A percentile compares a stretch with the other conserved stretches of the same genome.
phyloP scores from a whole-genome alignment of 495 filamentous ascomycete genomes.

The Penicillium manginii region DNA sequence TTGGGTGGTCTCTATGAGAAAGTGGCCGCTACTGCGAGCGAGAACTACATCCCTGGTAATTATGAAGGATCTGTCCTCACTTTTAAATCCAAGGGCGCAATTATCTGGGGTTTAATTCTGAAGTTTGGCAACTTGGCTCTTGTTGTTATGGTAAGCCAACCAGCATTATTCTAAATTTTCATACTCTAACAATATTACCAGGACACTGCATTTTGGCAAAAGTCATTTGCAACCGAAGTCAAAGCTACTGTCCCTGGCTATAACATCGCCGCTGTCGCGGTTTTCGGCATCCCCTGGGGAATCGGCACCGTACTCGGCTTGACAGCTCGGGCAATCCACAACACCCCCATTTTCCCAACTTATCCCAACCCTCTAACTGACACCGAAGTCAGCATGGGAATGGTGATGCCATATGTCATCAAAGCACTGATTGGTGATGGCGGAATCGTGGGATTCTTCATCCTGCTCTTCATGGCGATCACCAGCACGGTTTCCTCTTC shows the following conservation, averaged over 20 bases:
- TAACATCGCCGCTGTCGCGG: slow-evolving; percentile 46
- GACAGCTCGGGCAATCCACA: slow-evolving; percentile 48
- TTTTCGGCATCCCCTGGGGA: slow-evolving; percentile 55
- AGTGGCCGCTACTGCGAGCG: slow-evolving; percentile 31
- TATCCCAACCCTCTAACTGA: slow-evolving; percentile 50
- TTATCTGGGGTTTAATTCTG: slow-evolving; percentile 51
- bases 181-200: slow-evolving; percentile 8
- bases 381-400: slow-evolving; percentile 46
- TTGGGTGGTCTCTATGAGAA: slow-evolving; percentile 44
- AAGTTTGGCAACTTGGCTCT: slow-evolving; percentile 55
- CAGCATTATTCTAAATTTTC: background rate
- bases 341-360: slow-evolving; percentile 54
- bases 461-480: slow-evolving; percentile 59
- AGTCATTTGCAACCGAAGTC: slow-evolving; percentile 50
- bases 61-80: slow-evolving; percentile 52
- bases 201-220: slow-evolving; percentile 59
- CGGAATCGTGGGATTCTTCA: slow-evolving; percentile 52
- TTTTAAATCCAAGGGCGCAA: slow-evolving; percentile 55
- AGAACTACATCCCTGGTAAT: slow-evolving; percentile 49
- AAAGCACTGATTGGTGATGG: slow-evolving; percentile 52
- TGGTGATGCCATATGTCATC: slow-evolving; percentile 53
- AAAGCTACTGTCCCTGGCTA: slow-evolving; percentile 48
- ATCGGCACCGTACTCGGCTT: slow-evolving; percentile 55
- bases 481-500: slow-evolving; percentile 51
- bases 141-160: slow-evolving; percentile 50